These are phyloP conservation scores for Pisolithus sp. DNA, from an alignment of 768 basidiomycete species.

Conservation along the genomic window DNA sequence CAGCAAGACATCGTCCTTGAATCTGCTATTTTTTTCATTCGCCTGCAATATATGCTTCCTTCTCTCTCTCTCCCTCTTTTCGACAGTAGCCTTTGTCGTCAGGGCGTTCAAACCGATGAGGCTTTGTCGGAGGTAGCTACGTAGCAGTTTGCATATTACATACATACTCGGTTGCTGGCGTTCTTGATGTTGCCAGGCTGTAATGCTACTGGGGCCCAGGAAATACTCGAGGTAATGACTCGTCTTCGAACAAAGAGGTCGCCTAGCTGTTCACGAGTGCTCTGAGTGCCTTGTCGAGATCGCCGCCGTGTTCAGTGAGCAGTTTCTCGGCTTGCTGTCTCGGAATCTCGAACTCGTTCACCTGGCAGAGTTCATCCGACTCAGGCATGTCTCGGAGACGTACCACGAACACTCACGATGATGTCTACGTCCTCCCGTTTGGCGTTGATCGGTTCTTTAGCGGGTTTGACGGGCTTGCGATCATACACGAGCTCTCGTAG, in stretches of 20 bases:
- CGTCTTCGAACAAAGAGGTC: no score
- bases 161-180: conserved; percentile 17
- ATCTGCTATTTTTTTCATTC: conserved; percentile 6
- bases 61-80: conserved; percentile 7
- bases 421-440: conserved; percentile 26
- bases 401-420: conserved; percentile 16
- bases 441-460: conserved; percentile 15
- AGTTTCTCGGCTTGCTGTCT: conserved; percentile 25
- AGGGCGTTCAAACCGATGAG: conserved; percentile 9
- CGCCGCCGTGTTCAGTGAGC: conserved; percentile 24
- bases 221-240: conserved; percentile 3
- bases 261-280: conserved; percentile 20
- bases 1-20: background rate
- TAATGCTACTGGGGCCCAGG: conserved; percentile 20
- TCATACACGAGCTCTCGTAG: conserved; percentile 49
- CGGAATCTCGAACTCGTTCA: conserved; percentile 26
- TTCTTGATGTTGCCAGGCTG: conserved; percentile 19
- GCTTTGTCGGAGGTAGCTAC: conserved; percentile 1
- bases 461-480: conserved; percentile 49
- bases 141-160: conserved; percentile 4
- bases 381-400: background rate
- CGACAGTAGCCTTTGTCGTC: conserved; percentile 1
- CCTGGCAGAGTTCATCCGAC: conserved; percentile 7
- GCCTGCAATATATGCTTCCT: conserved; percentile 11
- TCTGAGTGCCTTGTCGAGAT: conserved; percentile 22